Percentiles rank a stretch among this genome's conserved stretches.
These are phyloP conservation scores for Sporothrix luriei DNA, from an alignment of 2,329 filamentous ascomycete species.

Conservation along the genomic window DNA sequence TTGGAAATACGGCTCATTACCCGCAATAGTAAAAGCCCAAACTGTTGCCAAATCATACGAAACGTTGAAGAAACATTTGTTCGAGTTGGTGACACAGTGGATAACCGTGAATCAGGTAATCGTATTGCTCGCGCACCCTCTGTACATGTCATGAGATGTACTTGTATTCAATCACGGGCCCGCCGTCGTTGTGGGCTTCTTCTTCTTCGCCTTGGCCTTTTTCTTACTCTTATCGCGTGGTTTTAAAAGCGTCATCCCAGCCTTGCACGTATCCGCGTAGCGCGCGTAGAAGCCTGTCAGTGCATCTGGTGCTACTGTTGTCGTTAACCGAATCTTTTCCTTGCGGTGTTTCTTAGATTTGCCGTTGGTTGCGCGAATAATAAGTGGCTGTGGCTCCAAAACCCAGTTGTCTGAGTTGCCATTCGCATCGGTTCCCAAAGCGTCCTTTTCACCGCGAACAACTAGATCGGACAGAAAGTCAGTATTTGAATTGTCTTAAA, in stretches of 20 bases:
- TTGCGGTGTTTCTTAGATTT: constrained; percentile 62
- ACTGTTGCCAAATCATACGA: too few relatives aligned
- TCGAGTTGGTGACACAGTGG: background rate
- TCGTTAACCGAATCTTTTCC: constrained; percentile 74
- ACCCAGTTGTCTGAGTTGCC: constrained; percentile 35
- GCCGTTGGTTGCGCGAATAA: constrained; percentile 84
- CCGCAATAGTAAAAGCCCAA: background rate
- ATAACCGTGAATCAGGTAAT: background rate
- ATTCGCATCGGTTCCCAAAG: background rate
- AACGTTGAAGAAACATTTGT: too few relatives aligned
- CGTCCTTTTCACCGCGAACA: constrained; percentile 24
- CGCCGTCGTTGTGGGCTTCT: constrained; percentile 50
- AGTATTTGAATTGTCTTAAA: background rate
- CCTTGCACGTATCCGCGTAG: constrained; percentile 90
- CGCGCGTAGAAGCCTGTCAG: constrained; percentile 78
- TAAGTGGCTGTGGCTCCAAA: constrained; percentile 65
- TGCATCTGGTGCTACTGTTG: constrained; percentile 73
- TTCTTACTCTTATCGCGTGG: constrained; percentile 89
- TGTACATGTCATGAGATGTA: background rate
- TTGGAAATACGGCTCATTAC: too few relatives aligned
- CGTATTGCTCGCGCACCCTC: background rate
- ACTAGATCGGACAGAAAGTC: constrained; percentile 25
- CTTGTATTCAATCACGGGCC: constrained; percentile 18
- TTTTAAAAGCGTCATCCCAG: constrained; percentile 85
- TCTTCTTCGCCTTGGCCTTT: constrained; percentile 76